Evolutionary conservation across 1,139 yeast species (phyloP).

Genomic region (Pichia sp.): DNA sequence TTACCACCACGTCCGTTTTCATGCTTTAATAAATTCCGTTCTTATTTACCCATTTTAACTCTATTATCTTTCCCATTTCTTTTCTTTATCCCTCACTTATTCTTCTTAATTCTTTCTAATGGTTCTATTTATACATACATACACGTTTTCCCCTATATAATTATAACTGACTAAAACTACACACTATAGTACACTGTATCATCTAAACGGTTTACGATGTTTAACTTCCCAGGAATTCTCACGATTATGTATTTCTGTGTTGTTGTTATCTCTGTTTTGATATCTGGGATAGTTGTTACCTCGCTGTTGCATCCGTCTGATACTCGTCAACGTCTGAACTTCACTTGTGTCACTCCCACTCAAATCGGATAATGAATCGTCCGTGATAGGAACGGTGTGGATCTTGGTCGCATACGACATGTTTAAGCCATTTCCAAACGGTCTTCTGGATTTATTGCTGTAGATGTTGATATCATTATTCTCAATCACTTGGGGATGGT

Average conservation of each 20-base stretch:
- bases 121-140: background rate
- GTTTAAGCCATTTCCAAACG: slow-evolving; percentile 2
- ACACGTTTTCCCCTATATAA: too few species aligned
- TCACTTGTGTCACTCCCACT: slow-evolving; percentile 17
- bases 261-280: background rate
- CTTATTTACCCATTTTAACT: too few species aligned
- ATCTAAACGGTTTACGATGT: slow-evolving; percentile 18
- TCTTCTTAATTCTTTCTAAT: background rate
- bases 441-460: background rate
- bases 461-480: background rate
- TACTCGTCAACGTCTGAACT: slow-evolving; percentile 12
- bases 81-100: background rate
- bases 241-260: background rate
- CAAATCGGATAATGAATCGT: slow-evolving; percentile 11
- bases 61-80: too few species aligned
- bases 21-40: too few species aligned
- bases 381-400: background rate
- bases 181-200: too few species aligned
- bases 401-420: slow-evolving; percentile 14
- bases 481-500: too few species aligned
- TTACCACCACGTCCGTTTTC: too few species aligned
- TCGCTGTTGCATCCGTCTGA: background rate
- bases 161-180: too few species aligned
- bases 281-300: background rate
- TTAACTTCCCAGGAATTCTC: slow-evolving; percentile 14